Evolutionary conservation across 192 early-diverging fungal species (phyloP), one percentile per base, ranked within the genome.

Genomic region (Gonapodya prolifera): DNA sequence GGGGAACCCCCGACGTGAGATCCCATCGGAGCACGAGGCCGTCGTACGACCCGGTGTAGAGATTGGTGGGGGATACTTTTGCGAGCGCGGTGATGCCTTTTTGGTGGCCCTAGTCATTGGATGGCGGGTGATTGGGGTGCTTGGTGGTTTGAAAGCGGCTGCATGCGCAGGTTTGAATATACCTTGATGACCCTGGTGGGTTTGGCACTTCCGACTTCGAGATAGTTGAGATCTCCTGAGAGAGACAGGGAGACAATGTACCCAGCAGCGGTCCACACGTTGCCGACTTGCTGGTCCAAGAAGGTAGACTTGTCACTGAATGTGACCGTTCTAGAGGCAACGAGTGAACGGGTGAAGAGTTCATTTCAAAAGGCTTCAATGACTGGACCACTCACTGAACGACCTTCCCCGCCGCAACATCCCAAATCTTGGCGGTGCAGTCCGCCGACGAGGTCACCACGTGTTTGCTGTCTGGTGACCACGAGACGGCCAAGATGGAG

Each of bases 31-130:
- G 80, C 16, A 96, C 87, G n/a, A 89, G 87, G 2, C 97, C 97
- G 81, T 99, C 97, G 81, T 97, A 97, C 76, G 91, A 92, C 36
- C 93, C 97, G 13, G 94, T 94, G 81, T 87, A 93, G 34, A 99
- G 83, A 0, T 89, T 91, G 74, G 84, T 83, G 33, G 82, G 79
- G 29, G 79, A 79, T 1, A 80, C 78, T 0, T 85, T 80, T 0
- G 92, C 84, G 33, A 97, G 80, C 1, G 92, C 91, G 0, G 95
- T 97, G 71, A 97, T 95, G 8, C 89, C 88, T 79, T 91, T 91
- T 82, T 90, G 89, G 81, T 96, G 94, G 13, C 96, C 96, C 81
- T 90, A n/a, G n/a, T n/a, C n/a, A n/a, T n/a, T n/a, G n/a, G n/a
- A n/a, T n/a, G n/a, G n/a, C n/a, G n/a, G n/a, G n/a, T n/a, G 79